A percentile compares a stretch with the other conserved stretches of the same genome.
Conservation (phyloP, 2,329 filamentous ascomycete species). For the Epichloe bromicola region DNA sequence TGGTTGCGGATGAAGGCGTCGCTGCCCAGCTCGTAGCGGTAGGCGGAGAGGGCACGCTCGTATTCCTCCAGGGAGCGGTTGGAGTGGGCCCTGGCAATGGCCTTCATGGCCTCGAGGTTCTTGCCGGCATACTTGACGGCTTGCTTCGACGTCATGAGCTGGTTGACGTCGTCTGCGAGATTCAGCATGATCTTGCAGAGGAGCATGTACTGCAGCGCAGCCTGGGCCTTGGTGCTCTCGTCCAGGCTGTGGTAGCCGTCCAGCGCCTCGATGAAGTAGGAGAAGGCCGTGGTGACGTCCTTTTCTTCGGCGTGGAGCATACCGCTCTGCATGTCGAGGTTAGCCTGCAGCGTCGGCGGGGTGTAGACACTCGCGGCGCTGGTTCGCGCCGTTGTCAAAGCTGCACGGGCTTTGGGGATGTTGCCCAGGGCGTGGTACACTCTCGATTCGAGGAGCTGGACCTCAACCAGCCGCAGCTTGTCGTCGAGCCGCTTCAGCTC, state of each 20-base stretch:
- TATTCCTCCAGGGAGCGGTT: conserved; percentile 96
- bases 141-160: conserved; percentile 90
- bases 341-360: conserved; percentile 84
- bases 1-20: conserved; percentile 97
- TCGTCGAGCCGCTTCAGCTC: conserved; percentile 97
- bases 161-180: conserved; percentile 87
- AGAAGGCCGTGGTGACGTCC: conserved; percentile 98
- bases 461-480: conserved; percentile 94
- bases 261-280: conserved; percentile 97
- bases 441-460: conserved; percentile 90
- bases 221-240: conserved; percentile 79
- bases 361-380: conserved; percentile 96
- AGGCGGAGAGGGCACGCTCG: conserved; percentile 79
- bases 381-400: conserved; percentile 85
- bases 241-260: conserved; percentile 95
- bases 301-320: conserved; percentile 98
- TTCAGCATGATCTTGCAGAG: conserved; percentile 99
- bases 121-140: conserved; percentile 92
- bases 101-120: conserved; percentile 98
- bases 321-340: conserved; percentile 97
- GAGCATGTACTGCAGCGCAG: conserved; percentile 96
- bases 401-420: conserved; percentile 87
- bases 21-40: conserved; percentile 84
- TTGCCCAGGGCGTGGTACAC: conserved; percentile 98
- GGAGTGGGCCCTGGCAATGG: conserved; percentile 86